Evolutionary conservation across 345 rosid genomes (phyloP), one percentile per base, ranked within the genome.

Genomic region (Excoecaria cochinchinensis): DNA sequence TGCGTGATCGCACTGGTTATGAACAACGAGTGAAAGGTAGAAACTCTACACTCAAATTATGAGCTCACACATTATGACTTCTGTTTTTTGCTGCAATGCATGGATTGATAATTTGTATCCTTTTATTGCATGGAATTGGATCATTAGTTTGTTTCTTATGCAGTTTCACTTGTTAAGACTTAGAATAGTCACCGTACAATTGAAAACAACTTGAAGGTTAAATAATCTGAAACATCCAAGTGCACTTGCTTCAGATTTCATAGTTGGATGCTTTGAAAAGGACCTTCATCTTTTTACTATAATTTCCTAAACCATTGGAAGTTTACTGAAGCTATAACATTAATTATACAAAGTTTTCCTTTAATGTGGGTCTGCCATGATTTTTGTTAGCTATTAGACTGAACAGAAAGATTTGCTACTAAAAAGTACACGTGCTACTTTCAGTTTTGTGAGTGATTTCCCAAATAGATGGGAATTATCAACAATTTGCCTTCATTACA

Each of bases 21-120:
- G 98, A 96, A 17, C 91, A 81, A 65, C 88, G 88, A 81, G 97
- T 93, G 67, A 96, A 88, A 93, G 98, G 99, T 92, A 86, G 22
- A 22, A 44, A 53, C 39, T 64, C 75, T 40, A 52, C 17, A 39
- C 65, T 52, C 1, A 4, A 63, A 52, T 38, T 65, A 74, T 74
- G 62, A 74, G 44, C 53, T 58, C 38, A 11, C 53, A 22, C 15
- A 19, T 42, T 67, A 24, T 46, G 11, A 8, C 53, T 70, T 62
- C 67, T 25, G 44, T 62, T 62, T 62, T 4, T 3, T 38, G n/a
- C 24, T 63, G n/a, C 38, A 16, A n/a, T 63, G 67, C 38, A 63
- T 63, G 46, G 21, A 55, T 39, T n/a, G 38, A 19, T 31, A 44
- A 31, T 44, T 67, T 57, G 55, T 67, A 66, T 47, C 10, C 47